These are phyloP conservation scores for Castanea mollissima DNA, from an alignment of 306 rosid genomes.

Conservation along the genomic window DNA sequence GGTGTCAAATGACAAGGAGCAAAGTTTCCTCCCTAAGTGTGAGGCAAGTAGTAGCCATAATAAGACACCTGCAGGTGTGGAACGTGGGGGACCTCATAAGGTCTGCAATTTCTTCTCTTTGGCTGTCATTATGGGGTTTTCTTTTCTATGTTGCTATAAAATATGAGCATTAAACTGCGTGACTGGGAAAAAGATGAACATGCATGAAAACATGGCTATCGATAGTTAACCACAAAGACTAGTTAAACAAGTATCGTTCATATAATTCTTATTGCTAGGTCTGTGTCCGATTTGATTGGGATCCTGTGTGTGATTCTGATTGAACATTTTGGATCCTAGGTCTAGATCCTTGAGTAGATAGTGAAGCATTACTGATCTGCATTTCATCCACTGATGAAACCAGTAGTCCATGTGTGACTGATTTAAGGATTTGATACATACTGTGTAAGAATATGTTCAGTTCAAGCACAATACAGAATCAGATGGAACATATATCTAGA, in stretches of 20 bases:
- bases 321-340: slow-evolving; percentile 9
- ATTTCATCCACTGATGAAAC: not conserved
- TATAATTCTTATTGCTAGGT: no score
- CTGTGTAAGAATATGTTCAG: not conserved
- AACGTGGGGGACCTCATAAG: slow-evolving; percentile 51
- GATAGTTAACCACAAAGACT: not conserved
- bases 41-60: slow-evolving; percentile 33
- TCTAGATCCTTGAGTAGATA: not conserved
- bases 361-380: not conserved
- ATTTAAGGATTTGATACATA: not conserved
- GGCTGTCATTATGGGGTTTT: not conserved
- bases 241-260: no score
- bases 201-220: not conserved
- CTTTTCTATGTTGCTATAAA: not conserved
- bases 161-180: not conserved
- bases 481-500: not conserved
- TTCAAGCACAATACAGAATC: not conserved
- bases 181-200: not conserved
- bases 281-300: no score
- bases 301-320: not conserved
- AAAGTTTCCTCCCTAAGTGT: slow-evolving; percentile 13
- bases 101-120: slow-evolving; percentile 26
- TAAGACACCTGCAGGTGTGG: slow-evolving; percentile 27
- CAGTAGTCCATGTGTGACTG: not conserved
- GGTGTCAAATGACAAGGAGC: slow-evolving; percentile 26